These are phyloP conservation scores for Juncus effusus DNA, from an alignment of 176 grass and related monocot species.

Conservation along the genomic window DNA sequence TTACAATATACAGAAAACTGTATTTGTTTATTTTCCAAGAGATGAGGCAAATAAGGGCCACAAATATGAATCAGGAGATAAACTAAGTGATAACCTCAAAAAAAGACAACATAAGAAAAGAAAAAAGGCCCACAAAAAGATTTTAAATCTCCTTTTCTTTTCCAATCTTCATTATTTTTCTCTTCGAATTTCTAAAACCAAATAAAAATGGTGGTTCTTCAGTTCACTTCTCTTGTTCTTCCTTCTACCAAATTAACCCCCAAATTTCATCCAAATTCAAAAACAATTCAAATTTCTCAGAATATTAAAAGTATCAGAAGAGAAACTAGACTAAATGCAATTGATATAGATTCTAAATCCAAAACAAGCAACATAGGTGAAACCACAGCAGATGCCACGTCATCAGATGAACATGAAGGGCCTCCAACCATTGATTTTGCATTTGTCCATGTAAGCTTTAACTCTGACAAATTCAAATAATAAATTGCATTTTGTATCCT, in stretches of 20 bases:
- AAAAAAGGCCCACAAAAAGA: conserved; percentile 14
- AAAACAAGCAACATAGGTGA: conserved; percentile 23
- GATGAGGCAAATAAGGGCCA: conserved; percentile 31
- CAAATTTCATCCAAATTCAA: conserved; percentile 19
- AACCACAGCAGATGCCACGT: neutral
- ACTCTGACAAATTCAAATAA: neutral
- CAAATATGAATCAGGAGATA: conserved; percentile 19
- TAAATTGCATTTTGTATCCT: neutral
- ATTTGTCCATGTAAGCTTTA: conserved; percentile 69
- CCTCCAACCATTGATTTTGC: conserved; percentile 70
- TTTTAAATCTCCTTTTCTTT: neutral
- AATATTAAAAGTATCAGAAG: neutral
- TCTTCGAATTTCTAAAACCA: neutral
- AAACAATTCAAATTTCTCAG: conserved; percentile 13
- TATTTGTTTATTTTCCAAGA: neutral
- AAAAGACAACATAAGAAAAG: conserved; percentile 8
- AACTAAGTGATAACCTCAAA: conserved; percentile 42
- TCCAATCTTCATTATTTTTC: conserved; percentile 5
- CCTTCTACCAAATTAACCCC: conserved; percentile 11
- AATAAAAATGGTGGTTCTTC: conserved; percentile 29
- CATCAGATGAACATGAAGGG: conserved; percentile 11
- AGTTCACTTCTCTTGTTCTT: conserved; percentile 21
- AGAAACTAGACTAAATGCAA: conserved; percentile 23
- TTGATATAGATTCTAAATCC: conserved; percentile 31
- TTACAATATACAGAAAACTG: too few relatives aligned